Evolutionary conservation across 768 basidiomycete genomes (phyloP).

Genomic region (Mrakia frigida): DNA sequence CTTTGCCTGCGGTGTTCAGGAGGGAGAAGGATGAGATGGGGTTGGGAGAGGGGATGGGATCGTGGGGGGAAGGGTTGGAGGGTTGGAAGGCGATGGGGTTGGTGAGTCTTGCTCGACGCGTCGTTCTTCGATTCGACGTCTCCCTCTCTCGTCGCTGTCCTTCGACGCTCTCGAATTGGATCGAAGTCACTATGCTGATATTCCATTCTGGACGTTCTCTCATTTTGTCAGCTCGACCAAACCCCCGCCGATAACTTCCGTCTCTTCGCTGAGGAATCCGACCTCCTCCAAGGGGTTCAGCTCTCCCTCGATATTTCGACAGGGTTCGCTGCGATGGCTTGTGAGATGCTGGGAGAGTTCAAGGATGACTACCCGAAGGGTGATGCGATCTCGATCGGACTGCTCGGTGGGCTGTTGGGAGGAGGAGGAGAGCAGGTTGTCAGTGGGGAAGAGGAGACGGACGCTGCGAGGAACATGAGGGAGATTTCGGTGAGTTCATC

Average conservation of each 20-base stretch:
- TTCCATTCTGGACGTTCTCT: not conserved
- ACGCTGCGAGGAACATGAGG: constrained; percentile 10
- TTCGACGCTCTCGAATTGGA: no score
- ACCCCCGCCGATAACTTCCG: constrained; percentile 47
- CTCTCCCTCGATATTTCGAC: constrained; percentile 56
- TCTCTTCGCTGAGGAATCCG: constrained; percentile 66
- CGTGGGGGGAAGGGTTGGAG: constrained; percentile 22
- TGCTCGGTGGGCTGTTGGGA: constrained; percentile 15
- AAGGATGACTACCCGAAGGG: constrained; percentile 62
- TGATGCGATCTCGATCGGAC: constrained; percentile 15
- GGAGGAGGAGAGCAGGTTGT: not conserved
- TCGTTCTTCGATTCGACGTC: not conserved
- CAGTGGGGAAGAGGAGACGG: not conserved
- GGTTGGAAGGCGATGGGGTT: constrained; percentile 13
- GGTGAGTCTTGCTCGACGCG: constrained; percentile 49
- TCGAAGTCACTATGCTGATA: not conserved
- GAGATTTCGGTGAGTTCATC: constrained; percentile 9
- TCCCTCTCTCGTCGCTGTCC: not conserved
- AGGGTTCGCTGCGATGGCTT: constrained; percentile 61
- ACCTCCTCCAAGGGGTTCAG: constrained; percentile 72
- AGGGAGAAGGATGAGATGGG: constrained; percentile 52
- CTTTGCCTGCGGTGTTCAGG: constrained; percentile 56
- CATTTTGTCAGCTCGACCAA: not conserved
- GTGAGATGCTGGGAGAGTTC: constrained; percentile 54
- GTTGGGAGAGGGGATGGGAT: constrained; percentile 38